Evolutionary conservation across 148 eudicot species (phyloP).

Genomic region (Mesembryanthemum crystallinum): DNA sequence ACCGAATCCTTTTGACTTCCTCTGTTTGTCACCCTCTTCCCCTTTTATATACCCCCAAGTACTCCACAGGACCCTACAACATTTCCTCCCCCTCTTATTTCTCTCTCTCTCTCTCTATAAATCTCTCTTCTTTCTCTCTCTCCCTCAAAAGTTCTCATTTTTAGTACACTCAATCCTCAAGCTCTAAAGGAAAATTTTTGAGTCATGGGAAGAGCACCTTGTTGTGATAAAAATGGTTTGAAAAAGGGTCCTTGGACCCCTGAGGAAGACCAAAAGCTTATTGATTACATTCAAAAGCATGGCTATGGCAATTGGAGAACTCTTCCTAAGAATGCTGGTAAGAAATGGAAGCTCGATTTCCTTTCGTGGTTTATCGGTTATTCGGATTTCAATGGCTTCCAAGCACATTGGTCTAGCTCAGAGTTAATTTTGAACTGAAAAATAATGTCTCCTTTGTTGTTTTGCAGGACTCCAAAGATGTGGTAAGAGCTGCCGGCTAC

Average conservation of each 20-base stretch:
- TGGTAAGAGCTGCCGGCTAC: slow-evolving; percentile 91
- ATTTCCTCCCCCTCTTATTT: not conserved
- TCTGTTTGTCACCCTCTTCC: slow-evolving; percentile 22
- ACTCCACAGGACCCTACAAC: slow-evolving; percentile 15
- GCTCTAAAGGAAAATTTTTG: not conserved
- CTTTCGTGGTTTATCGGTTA: not conserved
- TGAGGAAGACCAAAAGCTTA: slow-evolving; percentile 85
- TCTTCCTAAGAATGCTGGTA: slow-evolving; percentile 97
- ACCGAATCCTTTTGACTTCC: slow-evolving; percentile 76
- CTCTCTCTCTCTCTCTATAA: not conserved
- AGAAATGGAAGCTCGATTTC: not conserved
- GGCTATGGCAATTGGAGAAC: slow-evolving; percentile 97
- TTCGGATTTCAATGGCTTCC: not conserved
- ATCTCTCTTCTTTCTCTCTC: not conserved
- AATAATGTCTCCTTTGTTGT: not conserved
- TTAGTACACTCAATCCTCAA: not conserved
- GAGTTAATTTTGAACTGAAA: not conserved
- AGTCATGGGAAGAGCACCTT: slow-evolving; percentile 89
- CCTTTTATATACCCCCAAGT: slow-evolving; percentile 30
- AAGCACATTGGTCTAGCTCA: too few relatives aligned
- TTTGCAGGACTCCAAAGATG: slow-evolving; percentile 81
- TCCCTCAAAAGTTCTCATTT: not conserved
- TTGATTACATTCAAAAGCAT: slow-evolving; percentile 71
- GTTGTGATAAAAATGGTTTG: slow-evolving; percentile 90
- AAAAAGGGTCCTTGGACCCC: slow-evolving; percentile 98